Percentiles rank a stretch among this genome's conserved stretches.
Conservation (phyloP, 306 rosid genomes). For the Prunus kanzakura region DNA sequence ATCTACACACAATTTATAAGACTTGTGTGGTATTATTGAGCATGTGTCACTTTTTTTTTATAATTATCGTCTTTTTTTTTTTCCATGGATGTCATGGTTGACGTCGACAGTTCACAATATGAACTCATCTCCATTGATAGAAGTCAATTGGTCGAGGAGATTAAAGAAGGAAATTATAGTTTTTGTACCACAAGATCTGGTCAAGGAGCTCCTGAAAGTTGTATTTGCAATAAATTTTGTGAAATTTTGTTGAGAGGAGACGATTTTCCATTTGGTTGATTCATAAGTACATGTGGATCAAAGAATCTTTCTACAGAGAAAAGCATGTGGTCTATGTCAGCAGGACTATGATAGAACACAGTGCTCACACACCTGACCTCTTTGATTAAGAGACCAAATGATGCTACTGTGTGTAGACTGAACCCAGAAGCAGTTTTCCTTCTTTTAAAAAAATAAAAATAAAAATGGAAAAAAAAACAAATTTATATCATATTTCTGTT, state of each 20-base stretch:
- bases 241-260: not conserved
- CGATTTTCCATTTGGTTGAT: slow-evolving; percentile 21
- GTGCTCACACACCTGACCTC: slow-evolving; percentile 10
- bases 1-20: not conserved
- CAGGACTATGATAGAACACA: slow-evolving; percentile 27
- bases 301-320: slow-evolving; percentile 39
- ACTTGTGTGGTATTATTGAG: not conserved
- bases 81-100: not conserved
- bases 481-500: too few relatives aligned
- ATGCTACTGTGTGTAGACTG: not conserved
- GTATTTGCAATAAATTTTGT: slow-evolving; percentile 12
- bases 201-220: slow-evolving; percentile 14
- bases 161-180: slow-evolving; percentile 7
- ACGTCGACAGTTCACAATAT: slow-evolving; percentile 3
- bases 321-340: slow-evolving; percentile 50
- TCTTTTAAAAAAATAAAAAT: too few relatives aligned
- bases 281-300: slow-evolving; percentile 34
- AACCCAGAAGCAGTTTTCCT: too few relatives aligned
- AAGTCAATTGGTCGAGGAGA: slow-evolving; percentile 20
- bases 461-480: too few relatives aligned
- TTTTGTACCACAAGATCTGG: slow-evolving; percentile 16
- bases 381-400: slow-evolving; percentile 9
- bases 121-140: not conserved
- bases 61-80: not conserved
- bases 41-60: not conserved